Evolutionary conservation across 2,329 filamentous ascomycete species (phyloP), one percentile per base, ranked within the genome.

Genomic region (Botrytis fabae): DNA sequence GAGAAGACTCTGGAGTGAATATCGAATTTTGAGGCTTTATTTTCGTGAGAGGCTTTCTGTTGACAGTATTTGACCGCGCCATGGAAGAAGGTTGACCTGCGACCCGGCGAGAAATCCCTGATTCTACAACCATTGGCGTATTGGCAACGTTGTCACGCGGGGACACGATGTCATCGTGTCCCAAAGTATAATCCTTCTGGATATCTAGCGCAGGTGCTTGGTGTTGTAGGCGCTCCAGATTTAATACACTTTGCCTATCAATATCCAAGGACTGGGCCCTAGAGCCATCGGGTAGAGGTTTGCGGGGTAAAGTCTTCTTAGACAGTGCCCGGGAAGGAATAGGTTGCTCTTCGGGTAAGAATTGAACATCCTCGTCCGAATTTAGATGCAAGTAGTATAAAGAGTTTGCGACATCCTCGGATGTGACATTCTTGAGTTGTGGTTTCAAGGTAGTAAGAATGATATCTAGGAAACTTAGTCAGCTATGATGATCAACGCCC

Each of bases 311-410:
- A 20, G 80, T 71, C 14, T 78, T 74, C 40, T 78, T 80, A 10
- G 75, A 73, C 14, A 62, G 18, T 62, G 48, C 35, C 38, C 61
- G 14, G 32, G 62, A 40, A 42, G 59, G 68, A 32, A 65, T 48
- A 7, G 57, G 40, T 61, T 76, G 68, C 44, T 78, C 77, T 16
- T 80, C 80, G 51, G 77, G 77, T 25, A 84, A 81, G 46, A 83
- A 80, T 44, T 81, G 82, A 74, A 83, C 81, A 73, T 93, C 88
- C 57, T 89, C 85, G 5, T 89, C 87, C 2, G 87, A 85, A 74
- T 93, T 88, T 57, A 97, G 88, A 82, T 98, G 95, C 70, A 98
- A 85, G 81, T 96, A 98, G 83, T 98, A 99, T 8, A 99, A 86
- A 22, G 92, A 97, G 78, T 90, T 93, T 72, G 92, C 89, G 66